Base-by-base conservation (phyloP, 164 flowering plant genomes). In the Vitis amurensis region DNA sequence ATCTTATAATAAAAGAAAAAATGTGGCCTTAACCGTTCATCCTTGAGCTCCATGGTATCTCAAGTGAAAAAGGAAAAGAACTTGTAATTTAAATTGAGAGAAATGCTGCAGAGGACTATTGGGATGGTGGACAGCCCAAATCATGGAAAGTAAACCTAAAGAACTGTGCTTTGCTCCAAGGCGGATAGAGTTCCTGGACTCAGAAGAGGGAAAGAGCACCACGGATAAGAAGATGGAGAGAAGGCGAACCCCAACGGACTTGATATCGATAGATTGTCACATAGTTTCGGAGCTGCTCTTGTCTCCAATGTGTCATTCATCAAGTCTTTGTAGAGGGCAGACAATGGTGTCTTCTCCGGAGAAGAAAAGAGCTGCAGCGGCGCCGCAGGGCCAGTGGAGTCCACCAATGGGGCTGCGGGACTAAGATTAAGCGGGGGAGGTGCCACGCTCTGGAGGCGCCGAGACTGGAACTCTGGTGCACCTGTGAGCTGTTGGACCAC, bases 401-500 rank as follows among this genome's bases (percentile, higher is more conserved):
- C 47, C 16, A 29, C 29, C 44, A 48, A 55, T 2, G 63, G 12
- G 67, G 47, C 31, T 15, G 48, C 3, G 16, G 3, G 27, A 37
- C 49, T 59, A 49, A 70, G 59, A 17, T 73, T 51, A 5, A 78
- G 67, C 8, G 79, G 84, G 1, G 77, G 68, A 44, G 79, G 84
- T 3, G 76, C 76, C 63, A 65, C 68, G n/a, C 64, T 69, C 30
- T 67, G 79, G 3, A 80, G 69, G 5, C 77, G 70, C 48, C 51
- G 73, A 11, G 75, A 3, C 70, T 62, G 64, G 53, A 49, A 47
- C 71, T 60, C 70, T 0, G 77, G 66, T 8, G 76, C 73, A 11
- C 82, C 79, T 1, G 86, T 83, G 29, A 83, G 76, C 70, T 67
- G 72, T 66, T 83, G 86, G 3, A 83, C 86, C 23, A 83, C 61